These are phyloP conservation scores for Eucalyptus viminalis DNA, from an alignment of 345 rosid genomes.

Conservation along the genomic window DNA sequence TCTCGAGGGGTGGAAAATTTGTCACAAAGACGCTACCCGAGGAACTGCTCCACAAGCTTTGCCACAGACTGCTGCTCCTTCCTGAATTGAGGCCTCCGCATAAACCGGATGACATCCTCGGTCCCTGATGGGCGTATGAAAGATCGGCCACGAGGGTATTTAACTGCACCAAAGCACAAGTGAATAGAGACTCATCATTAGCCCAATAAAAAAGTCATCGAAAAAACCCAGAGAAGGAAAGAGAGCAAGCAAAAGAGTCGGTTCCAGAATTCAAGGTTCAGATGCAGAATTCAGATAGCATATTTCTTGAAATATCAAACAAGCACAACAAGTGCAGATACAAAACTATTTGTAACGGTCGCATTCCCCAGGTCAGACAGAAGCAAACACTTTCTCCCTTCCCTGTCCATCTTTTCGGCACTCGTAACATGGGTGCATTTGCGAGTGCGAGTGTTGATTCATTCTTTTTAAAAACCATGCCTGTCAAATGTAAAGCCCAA, in stretches of 20 bases:
- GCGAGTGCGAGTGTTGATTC: background rate
- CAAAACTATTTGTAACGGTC: background rate
- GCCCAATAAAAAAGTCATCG: background rate
- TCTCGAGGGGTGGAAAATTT: background rate
- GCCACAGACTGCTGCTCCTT: slow-evolving; percentile 63
- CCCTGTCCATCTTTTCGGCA: background rate
- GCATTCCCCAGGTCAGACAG: background rate
- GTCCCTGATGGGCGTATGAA: slow-evolving; percentile 91
- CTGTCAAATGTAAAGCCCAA: background rate
- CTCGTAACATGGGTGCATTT: background rate
- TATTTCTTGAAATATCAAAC: background rate
- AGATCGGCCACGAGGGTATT: slow-evolving; percentile 44
- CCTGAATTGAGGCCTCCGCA: slow-evolving; percentile 83
- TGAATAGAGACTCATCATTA: background rate
- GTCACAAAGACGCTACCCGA: slow-evolving; percentile 19
- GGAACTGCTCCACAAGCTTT: slow-evolving; percentile 40
- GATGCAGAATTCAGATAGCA: background rate
- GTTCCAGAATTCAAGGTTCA: background rate
- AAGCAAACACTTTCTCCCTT: background rate
- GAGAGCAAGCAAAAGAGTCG: background rate
- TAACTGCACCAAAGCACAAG: slow-evolving; percentile 23
- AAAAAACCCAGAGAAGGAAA: background rate
- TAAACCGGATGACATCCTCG: slow-evolving; percentile 94
- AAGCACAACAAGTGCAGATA: background rate
- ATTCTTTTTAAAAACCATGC: background rate